These are phyloP conservation scores for Pleurotus cornucopiae DNA, from an alignment of 768 basidiomycete genomes.

Conservation along the genomic window DNA sequence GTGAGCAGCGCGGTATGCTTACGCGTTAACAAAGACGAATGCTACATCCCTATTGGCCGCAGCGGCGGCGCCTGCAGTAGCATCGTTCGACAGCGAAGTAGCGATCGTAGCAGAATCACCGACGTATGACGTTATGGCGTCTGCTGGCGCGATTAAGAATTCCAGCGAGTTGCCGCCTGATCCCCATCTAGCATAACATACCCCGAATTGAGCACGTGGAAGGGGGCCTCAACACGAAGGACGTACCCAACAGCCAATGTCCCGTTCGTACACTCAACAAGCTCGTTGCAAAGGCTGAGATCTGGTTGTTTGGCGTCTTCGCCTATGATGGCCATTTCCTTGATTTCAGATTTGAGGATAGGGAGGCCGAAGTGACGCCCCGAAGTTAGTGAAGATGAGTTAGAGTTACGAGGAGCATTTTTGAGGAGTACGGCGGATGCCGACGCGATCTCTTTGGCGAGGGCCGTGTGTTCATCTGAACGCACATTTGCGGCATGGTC, in stretches of 20 bases:
- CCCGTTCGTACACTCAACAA: neutral
- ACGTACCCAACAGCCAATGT: neutral
- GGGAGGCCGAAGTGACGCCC: neutral
- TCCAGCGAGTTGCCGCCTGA: neutral
- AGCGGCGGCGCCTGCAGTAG: conserved; percentile 41
- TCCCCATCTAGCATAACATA: neutral
- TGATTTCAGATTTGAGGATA: neutral
- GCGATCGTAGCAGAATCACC: conserved; percentile 62
- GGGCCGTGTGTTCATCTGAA: conserved; percentile 63
- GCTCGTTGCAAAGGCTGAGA: neutral
- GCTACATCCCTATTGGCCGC: conserved; percentile 50
- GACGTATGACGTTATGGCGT: conserved; percentile 75
- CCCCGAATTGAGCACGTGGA: neutral
- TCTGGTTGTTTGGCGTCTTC: neutral
- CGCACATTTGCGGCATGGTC: conserved; percentile 40
- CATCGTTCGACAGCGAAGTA: conserved; percentile 64
- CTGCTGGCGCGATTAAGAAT: conserved; percentile 49
- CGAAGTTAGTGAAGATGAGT: neutral
- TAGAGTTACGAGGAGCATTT: neutral
- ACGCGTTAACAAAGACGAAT: conserved; percentile 73
- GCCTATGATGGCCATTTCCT: neutral
- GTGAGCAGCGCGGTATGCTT: neutral
- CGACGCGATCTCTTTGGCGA: conserved; percentile 70
- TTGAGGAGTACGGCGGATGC: conserved; percentile 75
- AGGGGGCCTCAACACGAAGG: neutral